These are phyloP conservation scores for Trichoderma erinaceum DNA, from an alignment of 495 filamentous ascomycete species.

Conservation along the genomic window DNA sequence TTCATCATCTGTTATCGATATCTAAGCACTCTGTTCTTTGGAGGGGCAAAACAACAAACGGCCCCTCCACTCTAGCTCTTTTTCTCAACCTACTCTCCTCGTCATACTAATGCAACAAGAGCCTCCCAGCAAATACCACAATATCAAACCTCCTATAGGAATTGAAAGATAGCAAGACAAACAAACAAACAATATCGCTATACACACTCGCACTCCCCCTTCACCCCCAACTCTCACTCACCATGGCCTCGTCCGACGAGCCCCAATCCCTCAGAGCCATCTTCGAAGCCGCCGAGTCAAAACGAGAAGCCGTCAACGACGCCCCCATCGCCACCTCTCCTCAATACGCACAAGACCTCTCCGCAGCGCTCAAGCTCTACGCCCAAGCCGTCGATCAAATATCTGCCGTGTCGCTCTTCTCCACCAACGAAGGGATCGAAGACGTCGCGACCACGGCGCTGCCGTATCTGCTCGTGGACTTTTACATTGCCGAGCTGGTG, in stretches of 20 bases:
- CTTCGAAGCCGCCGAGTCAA: slow-evolving; percentile 50
- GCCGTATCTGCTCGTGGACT: slow-evolving; percentile 51
- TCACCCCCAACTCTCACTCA: not conserved
- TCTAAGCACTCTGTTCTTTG: not conserved
- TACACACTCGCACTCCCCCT: not conserved
- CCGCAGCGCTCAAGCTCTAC: slow-evolving; percentile 59
- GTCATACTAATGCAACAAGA: not conserved
- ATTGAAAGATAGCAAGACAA: not conserved
- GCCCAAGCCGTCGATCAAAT: slow-evolving; percentile 65
- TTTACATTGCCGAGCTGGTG: slow-evolving; percentile 30
- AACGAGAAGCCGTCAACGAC: slow-evolving; percentile 32
- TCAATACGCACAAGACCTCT: slow-evolving; percentile 61
- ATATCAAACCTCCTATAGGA: not conserved
- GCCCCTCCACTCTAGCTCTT: not conserved
- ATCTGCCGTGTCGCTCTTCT: slow-evolving; percentile 71
- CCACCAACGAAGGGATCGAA: slow-evolving; percentile 81
- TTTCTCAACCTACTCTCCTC: not conserved
- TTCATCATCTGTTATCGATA: not conserved
- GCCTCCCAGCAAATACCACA: not conserved
- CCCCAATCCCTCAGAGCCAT: slow-evolving; percentile 38
- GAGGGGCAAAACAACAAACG: not conserved
- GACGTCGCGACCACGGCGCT: slow-evolving; percentile 81
- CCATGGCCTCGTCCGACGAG: slow-evolving; percentile 22
- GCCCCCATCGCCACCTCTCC: slow-evolving; percentile 46
- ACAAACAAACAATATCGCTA: not conserved